Evolutionary conservation across 108 stramenopile species (phyloP).

Genomic region (Epithemia pelagica): DNA sequence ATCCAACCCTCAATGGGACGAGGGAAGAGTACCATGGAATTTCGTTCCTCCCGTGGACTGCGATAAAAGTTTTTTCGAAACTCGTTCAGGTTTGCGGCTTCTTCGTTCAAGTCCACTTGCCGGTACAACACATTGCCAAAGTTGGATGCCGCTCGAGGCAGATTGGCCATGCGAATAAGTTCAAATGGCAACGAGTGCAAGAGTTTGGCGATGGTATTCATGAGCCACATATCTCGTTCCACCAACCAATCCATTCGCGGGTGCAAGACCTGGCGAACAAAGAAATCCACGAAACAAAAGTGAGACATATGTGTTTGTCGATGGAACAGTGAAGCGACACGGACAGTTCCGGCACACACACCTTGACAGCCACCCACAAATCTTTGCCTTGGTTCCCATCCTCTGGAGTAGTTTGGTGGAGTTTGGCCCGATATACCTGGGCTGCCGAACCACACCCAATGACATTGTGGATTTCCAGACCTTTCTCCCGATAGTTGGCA

Average conservation of each 20-base stretch:
- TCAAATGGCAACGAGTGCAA: conserved; percentile 53
- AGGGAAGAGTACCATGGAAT: conserved; percentile 53
- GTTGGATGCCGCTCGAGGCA: conserved; percentile 61
- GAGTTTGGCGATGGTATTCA: conserved; percentile 53
- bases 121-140: conserved; percentile 58
- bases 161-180: conserved; percentile 58
- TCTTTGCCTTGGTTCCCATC: background rate
- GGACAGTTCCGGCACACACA: conserved; percentile 6
- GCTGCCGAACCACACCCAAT: conserved; percentile 87
- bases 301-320: too few species aligned
- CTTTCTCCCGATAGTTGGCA: conserved; percentile 52
- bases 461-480: conserved; percentile 40
- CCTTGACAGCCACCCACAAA: conserved; percentile 69
- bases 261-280: conserved; percentile 32
- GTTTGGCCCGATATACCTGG: conserved; percentile 73
- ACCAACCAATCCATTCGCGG: conserved; percentile 52
- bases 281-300: too few species aligned
- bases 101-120: conserved; percentile 76
- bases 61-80: conserved; percentile 72
- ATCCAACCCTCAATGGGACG: conserved; percentile 55
- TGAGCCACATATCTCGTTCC: conserved; percentile 63
- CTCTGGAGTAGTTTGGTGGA: conserved; percentile 14
- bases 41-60: conserved; percentile 15
- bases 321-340: background rate
- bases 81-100: conserved; percentile 50